Base-by-base conservation (phyloP, 2,329 filamentous ascomycete genomes). In the Colletotrichum theobromicola region DNA sequence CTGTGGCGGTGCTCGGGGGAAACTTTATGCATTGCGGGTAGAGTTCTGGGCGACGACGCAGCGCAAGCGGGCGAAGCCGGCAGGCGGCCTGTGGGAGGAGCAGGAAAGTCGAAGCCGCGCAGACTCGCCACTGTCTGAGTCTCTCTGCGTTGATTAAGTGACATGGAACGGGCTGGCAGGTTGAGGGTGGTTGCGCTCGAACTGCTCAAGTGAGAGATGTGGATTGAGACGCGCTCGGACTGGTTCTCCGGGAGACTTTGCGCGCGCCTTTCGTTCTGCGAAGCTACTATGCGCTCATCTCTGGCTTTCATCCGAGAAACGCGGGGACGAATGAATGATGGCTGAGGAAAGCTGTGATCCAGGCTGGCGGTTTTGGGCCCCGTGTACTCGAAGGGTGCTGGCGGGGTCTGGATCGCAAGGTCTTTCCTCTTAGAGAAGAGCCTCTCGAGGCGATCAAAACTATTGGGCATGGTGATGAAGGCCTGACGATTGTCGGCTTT, bases 261-360 rank as follows among this genome's bases (percentile, higher is more conserved):
- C 9, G 76, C 30, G 32, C 76, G 72, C 30, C 61, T 66, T 16
- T 68, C 75, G 18, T 63, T 58, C 13, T 70, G 66, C 4, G 66
- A 35, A 46, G 68, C 67, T 2, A 72, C 35, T 21, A 72, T 76
- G 21, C 77, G 77, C 78, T 89, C 89, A 62, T 91, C 87, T 62
- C 90, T 86, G n/a, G 90, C 89, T 61, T 86, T 82, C 90, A 92
- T 92, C 28, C 88, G 86, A 69, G 84, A 85, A 18, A 86, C 84
- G 46, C 85, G 91, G 30, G 90, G 90, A 60, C 88, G 85, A 75
- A 92, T 89, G 77, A 90, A 92, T 1, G 88, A 89, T 8, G 88
- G 86, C 24, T 85, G 85, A 6, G 88, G 88, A 75, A 90, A 90
- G 64, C 62, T 84, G 81, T 83, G 83, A 65, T 80, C 83, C 28